Percentiles rank a stretch among this genome's conserved stretches.
Evolutionary conservation across 2,329 filamentous ascomycete genomes (phyloP).

Genomic region (Trichophyton mentagrophytes): DNA sequence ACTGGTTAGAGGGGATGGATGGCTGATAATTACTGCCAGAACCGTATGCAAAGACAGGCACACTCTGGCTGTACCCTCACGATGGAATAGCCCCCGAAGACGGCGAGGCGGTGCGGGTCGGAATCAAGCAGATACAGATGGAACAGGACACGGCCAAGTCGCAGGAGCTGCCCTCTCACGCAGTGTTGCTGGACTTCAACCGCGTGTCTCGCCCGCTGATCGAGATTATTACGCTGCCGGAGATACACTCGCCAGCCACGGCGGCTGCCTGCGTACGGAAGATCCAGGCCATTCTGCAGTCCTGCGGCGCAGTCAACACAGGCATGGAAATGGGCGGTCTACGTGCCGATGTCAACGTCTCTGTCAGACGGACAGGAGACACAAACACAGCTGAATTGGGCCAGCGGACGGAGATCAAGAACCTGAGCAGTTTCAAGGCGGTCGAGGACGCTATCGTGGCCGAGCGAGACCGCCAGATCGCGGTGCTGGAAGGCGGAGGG

Average conservation of each 20-base stretch:
- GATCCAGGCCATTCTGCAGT: conserved; percentile 64
- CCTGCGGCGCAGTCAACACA: conserved; percentile 71
- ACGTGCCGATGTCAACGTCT: conserved; percentile 91
- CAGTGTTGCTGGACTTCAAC: conserved; percentile 82
- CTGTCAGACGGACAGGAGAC: conserved; percentile 51
- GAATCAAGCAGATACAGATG: conserved; percentile 89
- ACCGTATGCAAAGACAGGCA: conserved; percentile 56
- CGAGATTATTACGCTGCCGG: conserved; percentile 85
- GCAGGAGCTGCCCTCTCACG: conserved; percentile 57
- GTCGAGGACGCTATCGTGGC: conserved; percentile 90
- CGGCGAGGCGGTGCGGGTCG: conserved; percentile 56
- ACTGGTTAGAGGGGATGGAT: neutral
- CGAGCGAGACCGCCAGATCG: conserved; percentile 80
- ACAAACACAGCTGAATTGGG: conserved; percentile 51
- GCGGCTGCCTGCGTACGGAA: conserved; percentile 83
- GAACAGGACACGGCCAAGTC: conserved; percentile 98
- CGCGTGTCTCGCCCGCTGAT: conserved; percentile 81
- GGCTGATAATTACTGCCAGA: conserved; percentile 23
- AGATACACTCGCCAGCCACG: conserved; percentile 75
- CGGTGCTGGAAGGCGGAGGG: conserved; percentile 61
- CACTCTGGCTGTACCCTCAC: conserved; percentile 54
- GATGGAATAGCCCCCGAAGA: conserved; percentile 71
- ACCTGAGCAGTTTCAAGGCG: conserved; percentile 84
- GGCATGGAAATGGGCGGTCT: conserved; percentile 91
- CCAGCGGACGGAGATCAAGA: conserved; percentile 93